Evolutionary conservation across 2,329 filamentous ascomycete species (phyloP).

Genomic region (Curvularia sp.): DNA sequence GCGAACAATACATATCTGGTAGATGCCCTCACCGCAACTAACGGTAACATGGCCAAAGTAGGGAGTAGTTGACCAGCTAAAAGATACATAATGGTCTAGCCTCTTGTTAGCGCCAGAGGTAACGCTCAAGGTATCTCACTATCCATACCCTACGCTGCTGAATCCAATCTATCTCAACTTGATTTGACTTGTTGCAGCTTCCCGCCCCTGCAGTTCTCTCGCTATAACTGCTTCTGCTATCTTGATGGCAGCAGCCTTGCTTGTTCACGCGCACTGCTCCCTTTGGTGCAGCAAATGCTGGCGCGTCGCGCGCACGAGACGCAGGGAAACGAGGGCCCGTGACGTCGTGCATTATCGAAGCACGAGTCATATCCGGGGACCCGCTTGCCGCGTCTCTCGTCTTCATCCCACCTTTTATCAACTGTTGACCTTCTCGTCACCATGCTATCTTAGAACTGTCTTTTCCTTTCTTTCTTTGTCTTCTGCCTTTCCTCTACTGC

Average conservation of each 20-base stretch:
- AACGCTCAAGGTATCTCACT: neutral
- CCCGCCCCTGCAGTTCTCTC: neutral
- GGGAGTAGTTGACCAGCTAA: neutral
- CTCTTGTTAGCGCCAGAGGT: neutral
- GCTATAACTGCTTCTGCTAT: neutral
- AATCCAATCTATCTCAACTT: neutral
- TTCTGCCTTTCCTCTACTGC: neutral
- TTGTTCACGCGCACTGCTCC: neutral
- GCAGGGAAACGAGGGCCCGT: conserved; percentile 4
- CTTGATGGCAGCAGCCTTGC: neutral
- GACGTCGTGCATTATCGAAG: conserved; percentile 16
- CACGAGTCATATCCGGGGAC: conserved; percentile 2
- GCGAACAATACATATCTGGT: neutral
- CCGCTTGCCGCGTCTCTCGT: neutral
- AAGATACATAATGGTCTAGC: neutral
- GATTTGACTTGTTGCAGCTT: neutral
- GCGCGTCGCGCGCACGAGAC: conserved; percentile 12
- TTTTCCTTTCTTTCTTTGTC: neutral
- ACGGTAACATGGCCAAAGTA: neutral
- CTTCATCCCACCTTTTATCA: conserved; percentile 5
- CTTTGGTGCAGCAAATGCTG: conserved; percentile 1
- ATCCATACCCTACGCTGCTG: neutral
- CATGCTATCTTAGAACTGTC: conserved; percentile 6
- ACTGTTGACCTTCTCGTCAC: neutral
- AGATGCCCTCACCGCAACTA: neutral